A percentile compares a stretch with the other conserved stretches of the same genome.
Evolutionary conservation across 1,284 basidiomycete species (phyloP).

Genomic region (Malassezia sp.): DNA sequence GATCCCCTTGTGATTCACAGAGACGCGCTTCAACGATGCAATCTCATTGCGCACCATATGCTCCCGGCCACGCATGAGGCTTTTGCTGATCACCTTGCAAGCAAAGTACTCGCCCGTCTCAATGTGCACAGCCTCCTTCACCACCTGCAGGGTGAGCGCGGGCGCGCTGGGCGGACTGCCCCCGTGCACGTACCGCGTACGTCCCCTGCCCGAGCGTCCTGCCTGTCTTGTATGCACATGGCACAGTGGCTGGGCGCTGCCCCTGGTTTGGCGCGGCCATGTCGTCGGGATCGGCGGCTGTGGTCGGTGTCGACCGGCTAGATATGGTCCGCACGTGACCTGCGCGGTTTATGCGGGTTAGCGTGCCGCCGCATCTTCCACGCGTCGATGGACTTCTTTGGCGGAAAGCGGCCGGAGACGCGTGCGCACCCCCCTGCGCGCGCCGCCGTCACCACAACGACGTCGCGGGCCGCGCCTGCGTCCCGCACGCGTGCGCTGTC

Average conservation of each 20-base stretch:
- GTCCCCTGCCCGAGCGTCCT: conserved; percentile 63
- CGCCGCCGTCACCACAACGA: conserved; percentile 3
- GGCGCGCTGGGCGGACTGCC: too few relatives aligned
- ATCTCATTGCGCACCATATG: conserved; percentile 85
- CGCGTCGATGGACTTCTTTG: conserved; percentile 15
- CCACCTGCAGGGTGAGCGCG: conserved; percentile 52
- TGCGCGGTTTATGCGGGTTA: neutral
- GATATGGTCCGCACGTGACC: neutral
- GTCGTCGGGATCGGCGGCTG: neutral
- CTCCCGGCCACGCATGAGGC: conserved; percentile 66
- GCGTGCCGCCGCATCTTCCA: too few relatives aligned
- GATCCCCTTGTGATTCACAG: conserved; percentile 69
- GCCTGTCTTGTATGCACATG: conserved; percentile 46
- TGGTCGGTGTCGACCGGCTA: too few relatives aligned
- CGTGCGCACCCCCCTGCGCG: neutral
- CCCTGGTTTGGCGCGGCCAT: neutral
- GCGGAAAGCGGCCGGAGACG: neutral
- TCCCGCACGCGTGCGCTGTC: neutral
- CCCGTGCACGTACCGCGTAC: conserved; percentile 52
- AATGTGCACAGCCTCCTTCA: conserved; percentile 91
- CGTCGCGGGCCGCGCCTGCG: neutral
- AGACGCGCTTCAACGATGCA: conserved; percentile 82
- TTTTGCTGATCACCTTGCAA: conserved; percentile 63
- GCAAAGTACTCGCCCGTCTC: conserved; percentile 57
- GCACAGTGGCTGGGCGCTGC: conserved; percentile 31